Base-by-base conservation (phyloP, 2,329 filamentous ascomycete genomes). In the Penicillium occitanis region DNA sequence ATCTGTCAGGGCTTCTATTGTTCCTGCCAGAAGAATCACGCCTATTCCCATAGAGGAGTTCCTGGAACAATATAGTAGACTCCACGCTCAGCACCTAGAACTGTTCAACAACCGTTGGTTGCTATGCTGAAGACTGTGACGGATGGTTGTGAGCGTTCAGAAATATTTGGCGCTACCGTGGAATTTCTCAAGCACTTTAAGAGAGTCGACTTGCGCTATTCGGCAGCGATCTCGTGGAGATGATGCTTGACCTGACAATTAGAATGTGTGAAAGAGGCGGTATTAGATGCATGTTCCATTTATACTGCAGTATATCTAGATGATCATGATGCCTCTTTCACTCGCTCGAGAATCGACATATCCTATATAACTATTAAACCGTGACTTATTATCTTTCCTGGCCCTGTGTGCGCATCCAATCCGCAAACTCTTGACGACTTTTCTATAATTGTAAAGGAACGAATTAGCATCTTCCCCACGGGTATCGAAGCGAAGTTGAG, bases 361-460 rank as follows among this genome's bases (percentile, higher is more conserved):
- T 22, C 10, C n/a, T 55, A 11, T 57, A 57, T 57, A 40, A 37
- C 11, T 1, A 14, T 37, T 37, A 7, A 57, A 40, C n/a, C 37
- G 60, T 11, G n/a, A 66, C 37, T 57, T 40, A 2, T 28, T 25
- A 33, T 14, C 51, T 53, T 46, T 69, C 63, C 30, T 67, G 68
- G 63, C 73, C 76, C 59, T 79, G 75, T 10, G 80, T 77, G 62
- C 81, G 79, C 28, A 88, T 85, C 92, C 91, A 96, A 68, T 89
- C 85, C 17, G 87, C 85, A 82, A 96, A 97, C 67, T 93, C 91
- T 74, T 85, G 88, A 74, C 91, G 86, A 80, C 93, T 84, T 25
- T 79, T 80, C 83, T 85, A 58, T 17, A 62, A 51, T 48, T 42
- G 61, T 63, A 40, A 51, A 30, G 57, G 25, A 53, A 57, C 33